Conservation (phyloP, 192 early-diverging fungal genomes). For the Spizellomyces sp. region DNA sequence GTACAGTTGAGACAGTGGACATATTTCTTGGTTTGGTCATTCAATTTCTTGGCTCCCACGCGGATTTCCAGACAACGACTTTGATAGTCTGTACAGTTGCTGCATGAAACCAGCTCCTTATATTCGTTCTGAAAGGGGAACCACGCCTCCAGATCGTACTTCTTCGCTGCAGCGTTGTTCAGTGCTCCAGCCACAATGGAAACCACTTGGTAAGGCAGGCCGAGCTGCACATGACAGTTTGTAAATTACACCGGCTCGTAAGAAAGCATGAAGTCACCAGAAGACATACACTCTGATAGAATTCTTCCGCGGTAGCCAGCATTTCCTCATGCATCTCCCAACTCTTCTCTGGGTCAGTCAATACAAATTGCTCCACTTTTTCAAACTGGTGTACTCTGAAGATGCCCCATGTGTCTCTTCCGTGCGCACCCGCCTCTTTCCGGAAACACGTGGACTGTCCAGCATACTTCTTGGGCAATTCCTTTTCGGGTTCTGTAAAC, state of each 20-base stretch:
- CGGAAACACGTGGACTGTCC: constrained; percentile 99
- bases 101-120: constrained; percentile 98
- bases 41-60: constrained; percentile 95
- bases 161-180: constrained; percentile 99
- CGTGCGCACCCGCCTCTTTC: constrained; percentile 98
- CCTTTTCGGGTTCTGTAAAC: constrained; percentile 89
- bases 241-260: neutral
- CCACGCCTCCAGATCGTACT: constrained; percentile 99
- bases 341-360: constrained; percentile 95
- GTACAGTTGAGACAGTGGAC: constrained; percentile 98
- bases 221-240: constrained; percentile 59
- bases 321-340: constrained; percentile 99
- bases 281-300: constrained; percentile 74
- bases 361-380: constrained; percentile 98
- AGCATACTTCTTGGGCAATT: constrained; percentile 82
- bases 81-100: constrained; percentile 99
- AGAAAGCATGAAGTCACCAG: neutral
- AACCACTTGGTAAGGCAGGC: constrained; percentile 92
- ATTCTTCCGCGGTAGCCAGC: constrained; percentile 88
- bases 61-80: constrained; percentile 92
- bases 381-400: constrained; percentile 99
- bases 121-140: constrained; percentile 98
- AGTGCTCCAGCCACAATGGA: constrained; percentile 96
- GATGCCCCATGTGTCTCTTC: constrained; percentile 97
- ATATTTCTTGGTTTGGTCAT: constrained; percentile 90